phyloP scores from a whole-genome alignment of 1,284 basidiomycete genomes.

The Xerocomus amazonicus region DNA sequence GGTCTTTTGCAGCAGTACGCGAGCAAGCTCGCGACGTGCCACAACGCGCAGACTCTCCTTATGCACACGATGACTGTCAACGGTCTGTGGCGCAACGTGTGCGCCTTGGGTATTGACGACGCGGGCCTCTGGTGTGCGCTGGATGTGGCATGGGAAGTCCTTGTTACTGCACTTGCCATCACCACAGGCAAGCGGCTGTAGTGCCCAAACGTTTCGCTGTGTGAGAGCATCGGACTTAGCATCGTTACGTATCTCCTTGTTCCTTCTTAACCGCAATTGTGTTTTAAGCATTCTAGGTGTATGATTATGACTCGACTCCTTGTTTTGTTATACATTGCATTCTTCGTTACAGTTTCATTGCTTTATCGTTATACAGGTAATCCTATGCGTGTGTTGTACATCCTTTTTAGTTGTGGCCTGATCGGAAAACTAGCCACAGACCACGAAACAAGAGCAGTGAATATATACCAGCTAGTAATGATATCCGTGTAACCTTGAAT shows the following conservation, averaged over 20 bases:
- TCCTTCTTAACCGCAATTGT: slow-evolving; percentile 9
- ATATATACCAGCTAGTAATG: neutral
- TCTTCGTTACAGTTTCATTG: neutral
- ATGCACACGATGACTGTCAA: slow-evolving; percentile 42
- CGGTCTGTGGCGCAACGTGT: slow-evolving; percentile 59
- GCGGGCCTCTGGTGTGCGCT: slow-evolving; percentile 51
- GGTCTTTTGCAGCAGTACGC: slow-evolving; percentile 24
- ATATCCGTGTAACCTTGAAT: too few relatives aligned
- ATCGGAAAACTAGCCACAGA: too few relatives aligned
- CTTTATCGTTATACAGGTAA: slow-evolving; percentile 22
- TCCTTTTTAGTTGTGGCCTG: too few relatives aligned
- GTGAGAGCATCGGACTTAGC: slow-evolving; percentile 11
- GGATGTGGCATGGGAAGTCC: slow-evolving; percentile 53
- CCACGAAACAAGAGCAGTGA: neutral
- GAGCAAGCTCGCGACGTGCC: slow-evolving; percentile 28
- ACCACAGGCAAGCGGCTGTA: slow-evolving; percentile 24
- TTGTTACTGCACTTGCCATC: slow-evolving; percentile 39
- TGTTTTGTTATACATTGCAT: neutral
- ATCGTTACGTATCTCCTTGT: slow-evolving; percentile 3
- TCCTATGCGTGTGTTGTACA: slow-evolving; percentile 2
- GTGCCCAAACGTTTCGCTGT: neutral
- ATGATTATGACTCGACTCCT: slow-evolving; percentile 16
- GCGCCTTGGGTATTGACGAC: slow-evolving; percentile 58
- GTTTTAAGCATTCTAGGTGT: slow-evolving; percentile 12
- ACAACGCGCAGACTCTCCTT: slow-evolving; percentile 34